These are phyloP conservation scores for Globisporangium cylindrosporum DNA, from an alignment of 352 stramenopile species.

Conservation along the genomic window DNA sequence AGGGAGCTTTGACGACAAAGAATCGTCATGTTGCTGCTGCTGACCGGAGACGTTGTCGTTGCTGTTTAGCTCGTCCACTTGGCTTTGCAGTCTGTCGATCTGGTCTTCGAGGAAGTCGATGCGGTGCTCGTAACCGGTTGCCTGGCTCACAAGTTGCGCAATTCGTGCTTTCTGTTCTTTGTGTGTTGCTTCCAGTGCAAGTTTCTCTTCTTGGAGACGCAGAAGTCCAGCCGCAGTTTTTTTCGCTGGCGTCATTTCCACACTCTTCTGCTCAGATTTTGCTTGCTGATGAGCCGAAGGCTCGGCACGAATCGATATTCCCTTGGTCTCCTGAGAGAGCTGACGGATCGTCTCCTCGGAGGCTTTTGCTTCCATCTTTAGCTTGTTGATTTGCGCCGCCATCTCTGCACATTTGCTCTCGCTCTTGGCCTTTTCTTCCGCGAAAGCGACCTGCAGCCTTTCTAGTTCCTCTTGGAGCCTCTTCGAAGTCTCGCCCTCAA, in stretches of 20 bases:
- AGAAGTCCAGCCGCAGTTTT: conserved; percentile 6
- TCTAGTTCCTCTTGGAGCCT: not conserved
- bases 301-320: not conserved
- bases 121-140: conserved; percentile 18
- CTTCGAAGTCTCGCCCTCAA: not conserved
- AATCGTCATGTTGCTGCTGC: not conserved
- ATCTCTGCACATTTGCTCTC: not conserved
- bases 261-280: not conserved
- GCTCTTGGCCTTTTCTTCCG: not conserved
- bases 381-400: not conserved
- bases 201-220: conserved; percentile 23
- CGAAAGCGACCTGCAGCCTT: not conserved
- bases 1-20: not conserved
- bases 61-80: not conserved
- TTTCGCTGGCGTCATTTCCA: not conserved
- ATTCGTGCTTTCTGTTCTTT: conserved; percentile 28
- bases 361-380: not conserved
- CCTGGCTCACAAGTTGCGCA: conserved; percentile 21
- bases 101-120: conserved; percentile 13
- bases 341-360: conserved; percentile 4
- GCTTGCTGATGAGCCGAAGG: not conserved
- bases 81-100: conserved; percentile 9
- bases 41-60: not conserved
- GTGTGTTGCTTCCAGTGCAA: conserved; percentile 21
- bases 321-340: conserved; percentile 6